Percentiles rank a stretch among this genome's conserved stretches.
Conservation (phyloP, 352 stramenopile genomes). For the Globisporangium megalacanthum region DNA sequence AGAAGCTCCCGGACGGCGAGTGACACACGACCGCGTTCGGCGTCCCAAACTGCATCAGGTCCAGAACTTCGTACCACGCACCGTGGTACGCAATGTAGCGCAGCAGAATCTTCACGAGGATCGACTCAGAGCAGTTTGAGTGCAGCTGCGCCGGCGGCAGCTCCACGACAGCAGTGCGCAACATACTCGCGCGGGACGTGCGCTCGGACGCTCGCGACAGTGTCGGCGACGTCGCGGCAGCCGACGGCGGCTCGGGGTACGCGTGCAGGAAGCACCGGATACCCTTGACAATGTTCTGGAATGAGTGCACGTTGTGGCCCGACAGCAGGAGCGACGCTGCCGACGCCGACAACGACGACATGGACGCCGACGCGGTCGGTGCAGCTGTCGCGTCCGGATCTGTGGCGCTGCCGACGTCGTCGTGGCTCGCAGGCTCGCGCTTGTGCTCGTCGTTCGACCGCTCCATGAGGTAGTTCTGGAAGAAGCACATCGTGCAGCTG, state of each 20-base stretch:
- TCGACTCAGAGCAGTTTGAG: conserved; percentile 64
- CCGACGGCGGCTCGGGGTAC: conserved; percentile 31
- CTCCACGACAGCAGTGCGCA: conserved; percentile 51
- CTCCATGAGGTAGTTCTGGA: conserved; percentile 59
- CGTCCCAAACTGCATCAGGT: conserved; percentile 82
- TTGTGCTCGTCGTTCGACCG: conserved; percentile 42
- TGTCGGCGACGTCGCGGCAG: not conserved
- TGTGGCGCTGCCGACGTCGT: conserved; percentile 7
- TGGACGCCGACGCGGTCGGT: conserved; percentile 2
- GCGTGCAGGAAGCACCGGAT: conserved; percentile 64
- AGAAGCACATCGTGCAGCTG: conserved; percentile 73
- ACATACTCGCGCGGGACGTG: conserved; percentile 33
- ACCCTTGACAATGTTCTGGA: conserved; percentile 79
- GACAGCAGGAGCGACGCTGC: conserved; percentile 8
- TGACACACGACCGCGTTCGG: conserved; percentile 77
- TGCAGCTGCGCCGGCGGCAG: conserved; percentile 53
- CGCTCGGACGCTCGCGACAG: not conserved
- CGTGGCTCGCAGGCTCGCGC: conserved; percentile 4
- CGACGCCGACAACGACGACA: conserved; percentile 13
- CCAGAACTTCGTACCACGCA: conserved; percentile 73
- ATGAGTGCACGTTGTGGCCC: conserved; percentile 35
- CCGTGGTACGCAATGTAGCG: conserved; percentile 83
- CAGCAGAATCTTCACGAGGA: conserved; percentile 72
- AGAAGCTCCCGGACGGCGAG: conserved; percentile 73
- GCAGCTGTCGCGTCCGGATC: conserved; percentile 12